A percentile compares a stretch with the other conserved stretches of the same genome.
These are phyloP conservation scores for Penicillium sp. DNA, from an alignment of 2,329 filamentous ascomycete genomes.

Conservation along the genomic window DNA sequence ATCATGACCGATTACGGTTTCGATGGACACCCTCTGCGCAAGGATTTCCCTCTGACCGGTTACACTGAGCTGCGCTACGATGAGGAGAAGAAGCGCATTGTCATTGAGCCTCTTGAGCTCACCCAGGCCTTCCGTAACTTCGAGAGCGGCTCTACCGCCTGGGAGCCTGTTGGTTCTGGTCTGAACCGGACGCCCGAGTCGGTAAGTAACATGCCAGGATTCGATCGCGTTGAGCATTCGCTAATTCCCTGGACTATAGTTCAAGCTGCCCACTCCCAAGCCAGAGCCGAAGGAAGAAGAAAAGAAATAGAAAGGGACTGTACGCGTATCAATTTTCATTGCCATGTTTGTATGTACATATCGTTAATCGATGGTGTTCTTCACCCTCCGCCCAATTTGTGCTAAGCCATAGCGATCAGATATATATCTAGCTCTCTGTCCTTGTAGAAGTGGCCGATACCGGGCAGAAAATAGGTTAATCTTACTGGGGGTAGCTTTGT, in stretches of 20 bases:
- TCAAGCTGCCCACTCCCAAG: slow-evolving; percentile 94
- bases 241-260: slow-evolving; percentile 53
- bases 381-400: slow-evolving; percentile 6
- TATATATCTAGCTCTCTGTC: neutral
- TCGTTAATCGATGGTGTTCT: slow-evolving; percentile 36
- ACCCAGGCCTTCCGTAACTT: slow-evolving; percentile 99
- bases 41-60: slow-evolving; percentile 96
- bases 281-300: slow-evolving; percentile 89
- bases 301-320: slow-evolving; percentile 74
- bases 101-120: slow-evolving; percentile 95
- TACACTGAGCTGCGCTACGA: slow-evolving; percentile 99
- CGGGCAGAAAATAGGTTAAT: neutral
- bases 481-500: too few species aligned
- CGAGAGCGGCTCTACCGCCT: slow-evolving; percentile 79
- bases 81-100: slow-evolving; percentile 99
- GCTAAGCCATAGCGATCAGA: neutral
- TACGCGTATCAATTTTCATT: slow-evolving; percentile 44
- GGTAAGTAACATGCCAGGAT: slow-evolving; percentile 49
- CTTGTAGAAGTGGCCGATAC: neutral
- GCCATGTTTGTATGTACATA: slow-evolving; percentile 49
- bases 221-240: slow-evolving; percentile 1
- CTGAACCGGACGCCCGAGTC: slow-evolving; percentile 77
- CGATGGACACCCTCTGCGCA: slow-evolving; percentile 94
- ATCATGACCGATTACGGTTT: slow-evolving; percentile 99
- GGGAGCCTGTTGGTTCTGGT: slow-evolving; percentile 74